phyloP scores from a whole-genome alignment of 441 rosid species.

The Pelargonium fulgidum region DNA sequence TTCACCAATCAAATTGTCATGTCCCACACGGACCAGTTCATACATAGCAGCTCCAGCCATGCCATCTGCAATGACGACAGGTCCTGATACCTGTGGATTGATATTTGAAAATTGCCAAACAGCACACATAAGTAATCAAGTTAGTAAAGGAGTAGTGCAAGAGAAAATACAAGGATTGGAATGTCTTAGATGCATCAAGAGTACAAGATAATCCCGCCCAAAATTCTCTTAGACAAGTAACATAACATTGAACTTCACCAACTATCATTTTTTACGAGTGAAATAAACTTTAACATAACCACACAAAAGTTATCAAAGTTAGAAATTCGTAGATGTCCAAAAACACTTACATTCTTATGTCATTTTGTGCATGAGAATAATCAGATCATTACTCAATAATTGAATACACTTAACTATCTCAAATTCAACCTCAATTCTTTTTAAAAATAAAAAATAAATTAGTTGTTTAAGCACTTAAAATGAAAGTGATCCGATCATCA shows the following conservation, averaged over 20 bases:
- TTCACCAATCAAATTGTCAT: constrained; percentile 90
- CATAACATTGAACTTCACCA: neutral
- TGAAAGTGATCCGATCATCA: no score
- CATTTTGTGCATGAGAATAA: neutral
- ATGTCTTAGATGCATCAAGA: constrained; percentile 5
- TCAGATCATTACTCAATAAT: constrained; percentile 1
- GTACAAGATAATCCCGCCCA: neutral
- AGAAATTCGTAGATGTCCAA: neutral
- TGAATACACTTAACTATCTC: neutral
- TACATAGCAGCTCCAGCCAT: constrained; percentile 99
- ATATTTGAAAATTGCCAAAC: neutral
- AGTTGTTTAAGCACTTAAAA: neutral
- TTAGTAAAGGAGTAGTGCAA: neutral
- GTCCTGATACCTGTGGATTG: constrained; percentile 78
- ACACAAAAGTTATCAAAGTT: neutral
- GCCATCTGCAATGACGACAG: constrained; percentile 96
- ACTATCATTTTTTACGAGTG: neutral
- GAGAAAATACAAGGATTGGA: neutral
- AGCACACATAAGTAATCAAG: neutral
- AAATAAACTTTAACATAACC: neutral
- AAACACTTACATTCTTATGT: neutral
- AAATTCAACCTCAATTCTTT: neutral
- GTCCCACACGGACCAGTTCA: constrained; percentile 97
- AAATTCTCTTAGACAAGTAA: neutral
- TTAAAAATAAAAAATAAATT: neutral